These are phyloP conservation scores for Fraxinus anomala DNA, from an alignment of 257 asterid species.

Conservation along the genomic window DNA sequence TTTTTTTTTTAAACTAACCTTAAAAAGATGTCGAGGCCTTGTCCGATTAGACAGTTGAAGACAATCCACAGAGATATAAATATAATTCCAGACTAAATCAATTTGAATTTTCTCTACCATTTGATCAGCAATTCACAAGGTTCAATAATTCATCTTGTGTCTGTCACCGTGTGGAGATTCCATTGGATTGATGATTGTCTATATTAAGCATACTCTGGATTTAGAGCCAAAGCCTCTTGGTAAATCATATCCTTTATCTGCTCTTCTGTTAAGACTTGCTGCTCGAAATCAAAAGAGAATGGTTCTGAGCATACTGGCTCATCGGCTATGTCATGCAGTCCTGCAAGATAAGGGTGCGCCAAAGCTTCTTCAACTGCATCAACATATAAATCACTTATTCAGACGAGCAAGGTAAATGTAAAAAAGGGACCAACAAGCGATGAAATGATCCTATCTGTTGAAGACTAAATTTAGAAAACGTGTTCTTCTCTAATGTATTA, in stretches of 20 bases:
- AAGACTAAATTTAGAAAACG: too few relatives aligned
- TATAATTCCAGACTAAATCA: too few relatives aligned
- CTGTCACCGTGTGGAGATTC: too few relatives aligned
- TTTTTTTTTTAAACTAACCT: too few relatives aligned
- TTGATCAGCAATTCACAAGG: neutral
- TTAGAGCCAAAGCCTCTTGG: slow-evolving; percentile 70
- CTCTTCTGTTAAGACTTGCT: slow-evolving; percentile 67
- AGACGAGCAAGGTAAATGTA: neutral
- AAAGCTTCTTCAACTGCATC: slow-evolving; percentile 82
- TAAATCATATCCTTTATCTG: slow-evolving; percentile 93
- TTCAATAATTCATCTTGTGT: neutral
- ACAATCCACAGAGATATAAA: neutral
- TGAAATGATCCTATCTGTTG: neutral
- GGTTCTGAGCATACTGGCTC: slow-evolving; percentile 72
- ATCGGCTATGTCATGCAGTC: slow-evolving; percentile 75
- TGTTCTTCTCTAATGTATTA: too few relatives aligned
- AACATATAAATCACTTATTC: neutral
- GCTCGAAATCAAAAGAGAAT: slow-evolving; percentile 80
- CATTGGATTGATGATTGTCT: neutral
- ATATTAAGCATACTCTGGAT: slow-evolving; percentile 48
- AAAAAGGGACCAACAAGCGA: neutral
- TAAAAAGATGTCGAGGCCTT: too few relatives aligned
- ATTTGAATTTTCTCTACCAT: neutral
- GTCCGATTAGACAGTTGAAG: neutral
- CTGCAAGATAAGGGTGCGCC: slow-evolving; percentile 79